Evolutionary conservation across 2,329 filamentous ascomycete genomes (phyloP).

Genomic region (Xylaria sp.): DNA sequence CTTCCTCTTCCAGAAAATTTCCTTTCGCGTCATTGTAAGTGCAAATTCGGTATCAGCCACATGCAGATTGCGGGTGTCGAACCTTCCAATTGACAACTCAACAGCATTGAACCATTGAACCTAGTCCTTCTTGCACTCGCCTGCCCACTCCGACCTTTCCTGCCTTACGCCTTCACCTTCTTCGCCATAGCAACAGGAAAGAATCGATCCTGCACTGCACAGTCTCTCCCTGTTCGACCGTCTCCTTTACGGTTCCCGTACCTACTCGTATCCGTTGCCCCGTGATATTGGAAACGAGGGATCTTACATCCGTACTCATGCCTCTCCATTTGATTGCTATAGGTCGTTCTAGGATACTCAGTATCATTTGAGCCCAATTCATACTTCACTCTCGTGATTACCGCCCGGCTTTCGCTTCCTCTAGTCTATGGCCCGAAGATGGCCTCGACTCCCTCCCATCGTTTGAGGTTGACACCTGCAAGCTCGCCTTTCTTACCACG

Average conservation of each 20-base stretch:
- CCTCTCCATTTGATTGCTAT: conserved; percentile 27
- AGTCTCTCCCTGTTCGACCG: not conserved
- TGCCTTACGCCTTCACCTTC: not conserved
- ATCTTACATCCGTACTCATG: conserved; percentile 34
- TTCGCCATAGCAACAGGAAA: conserved; percentile 4
- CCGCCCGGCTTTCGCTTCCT: not conserved
- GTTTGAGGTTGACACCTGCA: conserved; percentile 74
- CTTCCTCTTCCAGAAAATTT: conserved; percentile 17
- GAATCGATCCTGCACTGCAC: not conserved
- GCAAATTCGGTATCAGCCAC: not conserved
- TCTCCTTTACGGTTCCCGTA: not conserved
- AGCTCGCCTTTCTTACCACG: conserved; percentile 73
- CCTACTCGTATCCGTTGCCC: not conserved
- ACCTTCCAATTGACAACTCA: conserved; percentile 32
- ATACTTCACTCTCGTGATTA: conserved; percentile 2
- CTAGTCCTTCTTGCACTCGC: conserved; percentile 4
- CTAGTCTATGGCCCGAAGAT: conserved; percentile 60
- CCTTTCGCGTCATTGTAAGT: conserved; percentile 44
- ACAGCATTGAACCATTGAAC: conserved; percentile 34
- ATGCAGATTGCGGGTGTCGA: conserved; percentile 20
- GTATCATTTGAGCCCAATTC: conserved; percentile 31
- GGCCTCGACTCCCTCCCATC: conserved; percentile 64
- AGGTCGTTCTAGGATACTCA: conserved; percentile 33
- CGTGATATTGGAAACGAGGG: conserved; percentile 21
- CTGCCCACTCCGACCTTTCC: not conserved